Evolutionary conservation across 73 alveolate species (phyloP), one percentile per base, ranked within the genome.

Genomic region (Blepharisma stoltei): DNA sequence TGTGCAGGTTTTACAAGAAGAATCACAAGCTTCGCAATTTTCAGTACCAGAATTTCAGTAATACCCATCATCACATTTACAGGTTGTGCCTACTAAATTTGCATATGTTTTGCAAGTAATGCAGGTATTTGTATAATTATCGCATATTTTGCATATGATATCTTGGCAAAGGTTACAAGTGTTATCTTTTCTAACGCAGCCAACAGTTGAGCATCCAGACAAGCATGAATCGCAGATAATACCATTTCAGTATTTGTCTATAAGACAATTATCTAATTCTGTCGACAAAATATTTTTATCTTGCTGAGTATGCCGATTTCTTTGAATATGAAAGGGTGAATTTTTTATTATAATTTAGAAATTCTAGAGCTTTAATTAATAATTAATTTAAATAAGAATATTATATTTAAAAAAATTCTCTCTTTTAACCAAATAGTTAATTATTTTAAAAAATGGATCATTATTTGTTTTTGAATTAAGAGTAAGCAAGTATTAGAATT

Each of bases 171-270:
- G 73, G 45, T 60, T 60, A 47, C 73, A 60, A 18, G n/a, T 60
- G 11, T 60, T 60, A 60, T 60, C 73, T 20, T n/a, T 38, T 25
- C 73, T 14, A 8, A 60, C 73, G 23, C 73, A 60, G 14, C 73
- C 73, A 9, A 20, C 46, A 18, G 47, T 9, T 1, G 73, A 8
- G 46, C 73, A 60, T n/a, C 18, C 11, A 60, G 49, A 20, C 18
- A 14, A 9, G 46, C 73, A 60, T 14, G 37, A 8, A 14, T 60
- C 46, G 23, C 73, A 60, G 46, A 14, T 25, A 20, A 1, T 60
- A 2, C 73, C 46, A 38, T 60, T 38, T 4, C 37, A 60, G 23
- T 18, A 60, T 20, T 60, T 8, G 18, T 25, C 73, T 8, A 60
- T 18, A 25, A 38, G n/a, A 25, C 73, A 60, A 38, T 60, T 60